A percentile compares a stretch with the other conserved stretches of the same genome.
phyloP scores from a whole-genome alignment of 495 filamentous ascomycete genomes.

The Penicillium crystallinum region DNA sequence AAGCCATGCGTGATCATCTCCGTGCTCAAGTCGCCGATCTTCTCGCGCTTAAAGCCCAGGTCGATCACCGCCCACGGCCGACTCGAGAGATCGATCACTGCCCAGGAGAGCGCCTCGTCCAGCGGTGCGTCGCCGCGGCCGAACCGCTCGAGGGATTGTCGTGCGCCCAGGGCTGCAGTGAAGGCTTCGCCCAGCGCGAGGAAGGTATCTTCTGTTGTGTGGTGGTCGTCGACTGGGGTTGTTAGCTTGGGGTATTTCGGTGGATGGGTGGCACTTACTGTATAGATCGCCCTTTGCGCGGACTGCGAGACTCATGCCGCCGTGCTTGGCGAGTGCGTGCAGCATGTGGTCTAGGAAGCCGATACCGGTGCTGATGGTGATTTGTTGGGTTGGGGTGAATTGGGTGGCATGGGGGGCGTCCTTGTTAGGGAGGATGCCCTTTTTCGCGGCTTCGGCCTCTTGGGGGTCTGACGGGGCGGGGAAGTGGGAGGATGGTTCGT shows the following conservation, averaged over 20 bases:
- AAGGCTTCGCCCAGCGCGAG: constrained; percentile 86
- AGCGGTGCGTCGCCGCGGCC: constrained; percentile 86
- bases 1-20: constrained; percentile 98
- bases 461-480: constrained; percentile 33
- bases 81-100: constrained; percentile 90
- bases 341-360: constrained; percentile 99
- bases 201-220: constrained; percentile 94
- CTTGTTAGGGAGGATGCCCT: constrained; percentile 82
- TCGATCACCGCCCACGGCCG: constrained; percentile 80
- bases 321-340: constrained; percentile 92
- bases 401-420: constrained; percentile 74
- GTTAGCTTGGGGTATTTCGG: background rate
- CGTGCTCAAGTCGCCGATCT: constrained; percentile 84
- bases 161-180: constrained; percentile 65
- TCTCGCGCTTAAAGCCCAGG: constrained; percentile 78
- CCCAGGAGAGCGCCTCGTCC: constrained; percentile 90
- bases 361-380: constrained; percentile 87
- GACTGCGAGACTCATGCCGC: constrained; percentile 82
- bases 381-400: constrained; percentile 70
- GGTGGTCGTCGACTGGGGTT: constrained; percentile 86
- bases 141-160: constrained; percentile 80
- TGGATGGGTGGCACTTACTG: constrained; percentile 52
- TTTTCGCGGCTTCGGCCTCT: constrained; percentile 48
- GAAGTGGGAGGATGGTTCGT: constrained; percentile 49
- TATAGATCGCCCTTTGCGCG: constrained; percentile 82